Base-by-base conservation (phyloP, 371 early-diverging fungal genomes). In the Mortierella sp. region DNA sequence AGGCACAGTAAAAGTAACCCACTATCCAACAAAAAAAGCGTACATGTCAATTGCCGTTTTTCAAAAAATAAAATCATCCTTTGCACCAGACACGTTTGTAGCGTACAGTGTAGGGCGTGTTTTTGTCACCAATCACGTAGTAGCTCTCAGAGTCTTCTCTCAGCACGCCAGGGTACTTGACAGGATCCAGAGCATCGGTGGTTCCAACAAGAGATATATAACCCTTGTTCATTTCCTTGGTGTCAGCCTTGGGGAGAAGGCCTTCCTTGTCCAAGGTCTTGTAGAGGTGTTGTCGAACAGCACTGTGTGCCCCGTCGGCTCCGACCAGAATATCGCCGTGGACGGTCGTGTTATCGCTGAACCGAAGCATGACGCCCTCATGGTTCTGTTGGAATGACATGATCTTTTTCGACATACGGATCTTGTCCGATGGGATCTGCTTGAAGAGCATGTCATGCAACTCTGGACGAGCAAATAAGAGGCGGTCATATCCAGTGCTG, bases 221-320 rank as follows among this genome's bases (percentile, higher is more conserved):
- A 1, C 79, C 73, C n/a, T 58, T 72, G 2, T 26, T 38, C 5
- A 68, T 26, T 7, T 63, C 38, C n/a, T 48, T 44, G 3, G 14
- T 14, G 26, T 80, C 84, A 3, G 48, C 14, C 1, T 44, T 3
- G 11, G 80, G 78, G 0, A 84, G 26, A 11, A 34, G 68, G 0
- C 44, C 58, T 1, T 70, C 19, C 26, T 68, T 24, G 0, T 42
- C 14, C 16, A 83, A 26, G 0, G 38, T 47, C 44, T 74, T 58
- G 72, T 74, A 84, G n/a, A 84, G 6, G 16, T 70, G n/a, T 57
- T 84, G 78, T 0, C 84, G 78, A 16, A 84, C 84, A 0, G 74
- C 78, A 16, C 72, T 74, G 34, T 80, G 75, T 6, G 78, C 70
- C 0, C 80, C 84, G 42, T 84, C 84, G 0, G 84, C 84, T 0